A percentile compares a stretch with the other conserved stretches of the same genome.
Evolutionary conservation across 2,329 filamentous ascomycete species (phyloP).

Genomic region (Onygenales sp.): DNA sequence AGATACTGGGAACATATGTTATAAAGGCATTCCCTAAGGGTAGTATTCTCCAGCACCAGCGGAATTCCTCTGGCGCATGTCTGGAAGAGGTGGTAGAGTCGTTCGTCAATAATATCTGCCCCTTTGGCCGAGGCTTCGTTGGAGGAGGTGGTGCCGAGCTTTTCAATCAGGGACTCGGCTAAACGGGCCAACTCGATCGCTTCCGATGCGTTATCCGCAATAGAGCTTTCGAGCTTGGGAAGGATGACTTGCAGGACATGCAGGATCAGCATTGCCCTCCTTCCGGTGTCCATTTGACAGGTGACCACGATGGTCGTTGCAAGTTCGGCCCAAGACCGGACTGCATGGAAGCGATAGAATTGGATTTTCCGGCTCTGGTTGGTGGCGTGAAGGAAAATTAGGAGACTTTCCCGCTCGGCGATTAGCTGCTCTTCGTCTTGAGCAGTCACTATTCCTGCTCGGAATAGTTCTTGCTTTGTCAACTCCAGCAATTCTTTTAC

Average conservation of each 20-base stretch:
- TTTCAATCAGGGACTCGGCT: slow-evolving; percentile 54
- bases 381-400: slow-evolving; percentile 29
- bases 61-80: slow-evolving; percentile 71
- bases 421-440: slow-evolving; percentile 33
- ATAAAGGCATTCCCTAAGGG: slow-evolving; percentile 77
- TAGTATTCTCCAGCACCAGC: slow-evolving; percentile 59
- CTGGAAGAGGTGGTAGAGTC: slow-evolving; percentile 85
- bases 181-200: slow-evolving; percentile 68
- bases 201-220: slow-evolving; percentile 58
- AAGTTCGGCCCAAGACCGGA: slow-evolving; percentile 77
- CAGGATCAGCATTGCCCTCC: slow-evolving; percentile 67
- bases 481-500: slow-evolving; percentile 63
- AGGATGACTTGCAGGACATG: slow-evolving; percentile 80
- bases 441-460: slow-evolving; percentile 35
- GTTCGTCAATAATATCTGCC: slow-evolving; percentile 69
- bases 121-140: slow-evolving; percentile 35
- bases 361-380: slow-evolving; percentile 31
- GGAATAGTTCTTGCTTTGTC: slow-evolving; percentile 30
- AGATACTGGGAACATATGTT: slow-evolving; percentile 84
- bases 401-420: slow-evolving; percentile 28
- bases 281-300: slow-evolving; percentile 65
- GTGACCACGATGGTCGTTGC: slow-evolving; percentile 73
- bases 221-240: slow-evolving; percentile 73
- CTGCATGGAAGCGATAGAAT: slow-evolving; percentile 51
- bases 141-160: slow-evolving; percentile 27